phyloP scores from a whole-genome alignment of 108 stramenopile genomes.

The Conticribra guillardii region DNA sequence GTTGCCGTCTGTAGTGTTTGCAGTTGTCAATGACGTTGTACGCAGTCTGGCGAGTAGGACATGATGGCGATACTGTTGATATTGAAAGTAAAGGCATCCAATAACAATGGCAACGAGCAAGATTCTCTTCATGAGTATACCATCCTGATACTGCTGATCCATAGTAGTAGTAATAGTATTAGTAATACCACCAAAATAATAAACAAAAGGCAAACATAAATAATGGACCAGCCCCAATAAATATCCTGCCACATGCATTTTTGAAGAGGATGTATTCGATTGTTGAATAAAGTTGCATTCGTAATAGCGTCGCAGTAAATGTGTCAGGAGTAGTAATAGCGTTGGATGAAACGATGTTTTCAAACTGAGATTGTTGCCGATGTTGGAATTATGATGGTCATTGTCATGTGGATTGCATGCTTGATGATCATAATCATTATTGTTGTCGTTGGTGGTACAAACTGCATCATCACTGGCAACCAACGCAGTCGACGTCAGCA shows the following conservation, averaged over 20 bases:
- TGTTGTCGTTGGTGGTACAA: constrained; percentile 41
- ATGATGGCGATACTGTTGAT: constrained; percentile 72
- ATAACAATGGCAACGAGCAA: constrained; percentile 6
- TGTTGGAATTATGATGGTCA: neutral
- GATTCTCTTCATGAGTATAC: neutral
- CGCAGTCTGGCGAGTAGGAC: constrained; percentile 57
- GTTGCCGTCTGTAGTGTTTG: too few species aligned
- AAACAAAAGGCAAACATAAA: constrained; percentile 65
- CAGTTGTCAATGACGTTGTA: neutral
- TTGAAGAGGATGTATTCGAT: constrained; percentile 39
- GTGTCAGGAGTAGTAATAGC: constrained; percentile 16
- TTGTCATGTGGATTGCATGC: neutral
- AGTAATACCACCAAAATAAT: constrained; percentile 31
- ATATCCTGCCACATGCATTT: constrained; percentile 81
- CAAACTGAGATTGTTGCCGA: neutral
- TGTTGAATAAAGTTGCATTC: constrained; percentile 71
- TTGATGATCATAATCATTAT: neutral
- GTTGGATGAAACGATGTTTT: constrained; percentile 4
- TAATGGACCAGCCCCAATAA: constrained; percentile 69
- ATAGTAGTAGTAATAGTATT: neutral
- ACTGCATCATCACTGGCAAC: too few species aligned
- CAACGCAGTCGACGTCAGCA: constrained; percentile 21
- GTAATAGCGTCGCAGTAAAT: constrained; percentile 46
- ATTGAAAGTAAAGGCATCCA: constrained; percentile 60
- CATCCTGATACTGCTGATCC: neutral